Evolutionary conservation across 225 moss, liverwort and hornwort genomes (phyloP).

Genomic region (Physcomitrium patens): DNA sequence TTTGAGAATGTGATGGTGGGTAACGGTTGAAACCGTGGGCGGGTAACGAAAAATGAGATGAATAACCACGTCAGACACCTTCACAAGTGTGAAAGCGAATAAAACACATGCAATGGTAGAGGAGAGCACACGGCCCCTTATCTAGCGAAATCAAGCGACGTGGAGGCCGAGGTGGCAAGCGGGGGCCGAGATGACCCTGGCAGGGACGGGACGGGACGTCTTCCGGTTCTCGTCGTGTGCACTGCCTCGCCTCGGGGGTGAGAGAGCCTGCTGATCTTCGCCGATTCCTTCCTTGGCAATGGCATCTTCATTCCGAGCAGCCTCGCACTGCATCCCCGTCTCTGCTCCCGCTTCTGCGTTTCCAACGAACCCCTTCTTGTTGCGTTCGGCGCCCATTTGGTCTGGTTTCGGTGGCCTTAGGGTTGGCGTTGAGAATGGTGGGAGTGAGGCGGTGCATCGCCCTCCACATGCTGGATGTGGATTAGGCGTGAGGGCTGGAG

Average conservation of each 20-base stretch:
- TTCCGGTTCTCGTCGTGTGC: not conserved
- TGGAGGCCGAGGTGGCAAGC: not conserved
- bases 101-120: too few relatives aligned
- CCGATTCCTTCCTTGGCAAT: slow-evolving; percentile 33
- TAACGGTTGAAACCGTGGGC: too few relatives aligned
- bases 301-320: slow-evolving; percentile 55
- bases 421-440: slow-evolving; percentile 22
- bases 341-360: slow-evolving; percentile 29
- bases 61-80: too few relatives aligned
- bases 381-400: slow-evolving; percentile 27
- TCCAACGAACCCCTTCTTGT: slow-evolving; percentile 20
- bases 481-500: not conserved
- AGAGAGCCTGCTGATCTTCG: not conserved
- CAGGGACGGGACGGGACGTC: not conserved
- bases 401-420: slow-evolving; percentile 18
- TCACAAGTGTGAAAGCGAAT: too few relatives aligned
- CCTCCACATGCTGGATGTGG: not conserved
- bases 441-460: not conserved
- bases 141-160: not conserved
- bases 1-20: too few relatives aligned
- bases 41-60: too few relatives aligned
- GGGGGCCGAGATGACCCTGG: not conserved
- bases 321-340: slow-evolving; percentile 50
- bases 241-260: not conserved
- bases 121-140: too few relatives aligned